Evolutionary conservation across 495 filamentous ascomycete species (phyloP), one percentile per base, ranked within the genome.

Genomic region (Penicillium cataractarum): DNA sequence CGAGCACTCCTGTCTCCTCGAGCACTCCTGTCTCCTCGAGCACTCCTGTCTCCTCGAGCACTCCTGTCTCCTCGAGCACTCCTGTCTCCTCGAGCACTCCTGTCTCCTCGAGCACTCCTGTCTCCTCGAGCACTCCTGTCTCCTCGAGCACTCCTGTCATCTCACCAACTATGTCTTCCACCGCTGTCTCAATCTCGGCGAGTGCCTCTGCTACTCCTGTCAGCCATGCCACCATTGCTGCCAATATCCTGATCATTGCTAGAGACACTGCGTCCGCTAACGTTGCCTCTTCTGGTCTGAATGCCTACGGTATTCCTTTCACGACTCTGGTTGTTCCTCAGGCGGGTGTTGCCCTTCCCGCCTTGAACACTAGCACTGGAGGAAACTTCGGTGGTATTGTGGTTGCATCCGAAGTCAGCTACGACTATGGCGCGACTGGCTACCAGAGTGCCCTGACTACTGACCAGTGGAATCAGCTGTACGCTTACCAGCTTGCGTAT

Each of bases 271-370:
- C 76, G 4, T 74, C 82, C 2, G 83, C 82, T 7, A 62, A 57
- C 8, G 75, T 77, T 22, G 83, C 80, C n/a, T 77, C 73, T 33
- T 81, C 78, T 29, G 84, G 83, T 22, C 80, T 89, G 29, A 84
- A 86, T 66, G 84, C 74, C 58, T 87, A 88, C 61, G 86, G 84
- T 56, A 87, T 88, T 63, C 85, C 86, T 4, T 87, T 79, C 65
- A 77, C 84, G 58, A 76, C 78, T 19, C 62, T 87, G 12, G 42
- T 83, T 15, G 84, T 88, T 13, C 86, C 86, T 6, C 74, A 84
- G 56, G 50, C 66, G 6, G 86, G 85, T 29, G 73, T 76, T 24
- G 60, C 72, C 35, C 78, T 89, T 13, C 86, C 86, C 4, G 52
- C 72, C 0, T 74, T 89, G 24, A 86, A 82, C 62, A 71, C 71